These are phyloP conservation scores for Apophysomyces sp. DNA, from an alignment of 371 early-diverging fungal species.

Conservation along the genomic window DNA sequence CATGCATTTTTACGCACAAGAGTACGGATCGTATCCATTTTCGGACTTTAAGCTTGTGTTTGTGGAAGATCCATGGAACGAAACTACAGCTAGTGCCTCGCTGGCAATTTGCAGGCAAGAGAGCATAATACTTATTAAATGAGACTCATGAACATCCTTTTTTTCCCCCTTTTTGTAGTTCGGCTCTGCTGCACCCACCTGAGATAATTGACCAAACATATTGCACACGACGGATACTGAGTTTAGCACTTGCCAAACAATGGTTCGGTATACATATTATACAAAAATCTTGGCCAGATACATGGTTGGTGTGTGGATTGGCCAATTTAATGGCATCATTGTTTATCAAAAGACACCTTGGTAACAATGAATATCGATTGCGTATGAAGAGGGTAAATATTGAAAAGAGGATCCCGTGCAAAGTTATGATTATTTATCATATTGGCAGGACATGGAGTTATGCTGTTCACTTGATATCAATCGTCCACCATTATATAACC, in stretches of 20 bases:
- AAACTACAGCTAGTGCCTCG: conserved; percentile 70
- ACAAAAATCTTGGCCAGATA: conserved; percentile 81
- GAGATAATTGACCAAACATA: conserved; percentile 87
- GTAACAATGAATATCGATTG: conserved; percentile 86
- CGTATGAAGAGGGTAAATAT: conserved; percentile 68
- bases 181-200: conserved; percentile 69
- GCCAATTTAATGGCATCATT: conserved; percentile 71
- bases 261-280: conserved; percentile 93
- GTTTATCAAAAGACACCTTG: conserved; percentile 78
- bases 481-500: conserved; percentile 81
- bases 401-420: background rate
- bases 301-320: conserved; percentile 86
- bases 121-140: background rate
- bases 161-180: conserved; percentile 35
- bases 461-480: conserved; percentile 80
- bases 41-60: conserved; percentile 85
- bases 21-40: conserved; percentile 88
- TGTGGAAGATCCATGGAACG: conserved; percentile 71
- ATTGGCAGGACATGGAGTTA: conserved; percentile 75
- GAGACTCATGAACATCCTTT: background rate
- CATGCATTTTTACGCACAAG: conserved; percentile 83
- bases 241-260: conserved; percentile 77
- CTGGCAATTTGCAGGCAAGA: conserved; percentile 61
- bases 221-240: conserved; percentile 70
- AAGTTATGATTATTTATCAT: background rate